These are phyloP conservation scores for Uronychia setigera DNA, from an alignment of 73 alveolate genomes.

Conservation along the genomic window DNA sequence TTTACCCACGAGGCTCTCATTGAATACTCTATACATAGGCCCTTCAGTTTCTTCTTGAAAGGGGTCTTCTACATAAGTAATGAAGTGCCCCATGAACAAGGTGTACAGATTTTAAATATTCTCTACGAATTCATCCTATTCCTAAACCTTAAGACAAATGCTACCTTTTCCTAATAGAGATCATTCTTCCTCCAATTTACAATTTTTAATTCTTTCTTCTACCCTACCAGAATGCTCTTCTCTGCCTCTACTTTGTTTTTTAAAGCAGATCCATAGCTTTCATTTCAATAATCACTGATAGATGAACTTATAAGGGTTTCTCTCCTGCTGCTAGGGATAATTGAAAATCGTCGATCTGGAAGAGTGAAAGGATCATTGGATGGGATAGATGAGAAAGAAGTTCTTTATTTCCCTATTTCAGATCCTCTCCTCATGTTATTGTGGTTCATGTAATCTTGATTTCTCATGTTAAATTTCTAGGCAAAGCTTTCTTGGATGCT, in stretches of 20 bases:
- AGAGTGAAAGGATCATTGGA: too few relatives aligned
- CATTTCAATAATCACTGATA: too few relatives aligned
- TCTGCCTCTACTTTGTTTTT: neutral
- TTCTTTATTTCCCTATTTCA: too few relatives aligned
- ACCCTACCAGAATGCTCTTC: neutral
- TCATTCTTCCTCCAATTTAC: neutral
- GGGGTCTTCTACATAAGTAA: neutral
- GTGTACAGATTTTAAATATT: neutral
- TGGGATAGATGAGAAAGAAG: too few relatives aligned
- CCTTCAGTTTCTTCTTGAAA: neutral
- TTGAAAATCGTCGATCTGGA: too few relatives aligned
- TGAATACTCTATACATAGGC: neutral
- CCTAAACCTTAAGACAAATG: neutral
- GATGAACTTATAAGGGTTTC: too few relatives aligned
- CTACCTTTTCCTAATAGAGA: neutral
- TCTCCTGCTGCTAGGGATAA: too few relatives aligned
- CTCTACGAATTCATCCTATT: neutral
- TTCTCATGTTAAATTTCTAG: conserved; percentile 27
- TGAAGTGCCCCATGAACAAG: neutral
- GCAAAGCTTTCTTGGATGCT: conserved; percentile 53
- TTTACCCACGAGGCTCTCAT: neutral
- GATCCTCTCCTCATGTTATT: too few relatives aligned
- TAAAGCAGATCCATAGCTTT: neutral
- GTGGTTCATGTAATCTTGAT: too few relatives aligned
- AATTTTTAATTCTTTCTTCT: neutral